Conservation (phyloP, 2,329 filamentous ascomycete species). For the Aspergillus bombycis region DNA sequence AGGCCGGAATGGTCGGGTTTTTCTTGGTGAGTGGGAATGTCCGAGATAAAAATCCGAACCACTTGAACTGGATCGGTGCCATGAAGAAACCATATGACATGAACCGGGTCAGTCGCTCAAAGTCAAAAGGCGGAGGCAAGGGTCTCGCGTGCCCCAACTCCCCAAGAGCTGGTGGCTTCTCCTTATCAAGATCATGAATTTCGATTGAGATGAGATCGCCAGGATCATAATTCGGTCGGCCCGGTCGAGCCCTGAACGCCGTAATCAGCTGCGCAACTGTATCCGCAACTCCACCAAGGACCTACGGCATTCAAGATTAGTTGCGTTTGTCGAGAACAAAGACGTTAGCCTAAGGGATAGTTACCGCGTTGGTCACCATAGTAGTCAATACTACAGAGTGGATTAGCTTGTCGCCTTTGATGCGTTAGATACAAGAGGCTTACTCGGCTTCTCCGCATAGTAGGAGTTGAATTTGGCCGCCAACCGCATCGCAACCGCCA, state of each 20-base stretch:
- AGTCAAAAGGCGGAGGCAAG: constrained; percentile 85
- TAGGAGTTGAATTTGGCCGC: constrained; percentile 89
- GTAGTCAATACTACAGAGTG: constrained; percentile 77
- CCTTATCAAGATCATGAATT: constrained; percentile 82
- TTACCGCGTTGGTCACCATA: constrained; percentile 95
- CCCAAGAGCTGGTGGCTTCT: constrained; percentile 67
- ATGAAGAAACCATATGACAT: constrained; percentile 98
- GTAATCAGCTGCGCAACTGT: constrained; percentile 94
- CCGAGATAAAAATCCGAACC: constrained; percentile 84
- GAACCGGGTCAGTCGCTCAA: constrained; percentile 89
- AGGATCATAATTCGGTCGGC: constrained; percentile 58
- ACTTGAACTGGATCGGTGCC: constrained; percentile 92
- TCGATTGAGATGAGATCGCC: constrained; percentile 81
- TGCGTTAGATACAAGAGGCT: constrained; percentile 28
- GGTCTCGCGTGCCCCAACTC: constrained; percentile 67
- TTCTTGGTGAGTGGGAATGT: constrained; percentile 84
- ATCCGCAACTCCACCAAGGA: constrained; percentile 93
- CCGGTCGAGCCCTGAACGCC: constrained; percentile 66
- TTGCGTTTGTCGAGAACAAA: constrained; percentile 1
- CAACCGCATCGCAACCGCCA: constrained; percentile 81
- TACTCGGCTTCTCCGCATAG: constrained; percentile 87
- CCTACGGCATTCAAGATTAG: constrained; percentile 41
- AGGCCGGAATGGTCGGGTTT: constrained; percentile 71
- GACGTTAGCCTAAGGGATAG: constrained; percentile 24
- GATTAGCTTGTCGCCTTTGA: constrained; percentile 22